Evolutionary conservation across 179 eudicot species (phyloP).

Genomic region (Gypsophila paniculata): DNA sequence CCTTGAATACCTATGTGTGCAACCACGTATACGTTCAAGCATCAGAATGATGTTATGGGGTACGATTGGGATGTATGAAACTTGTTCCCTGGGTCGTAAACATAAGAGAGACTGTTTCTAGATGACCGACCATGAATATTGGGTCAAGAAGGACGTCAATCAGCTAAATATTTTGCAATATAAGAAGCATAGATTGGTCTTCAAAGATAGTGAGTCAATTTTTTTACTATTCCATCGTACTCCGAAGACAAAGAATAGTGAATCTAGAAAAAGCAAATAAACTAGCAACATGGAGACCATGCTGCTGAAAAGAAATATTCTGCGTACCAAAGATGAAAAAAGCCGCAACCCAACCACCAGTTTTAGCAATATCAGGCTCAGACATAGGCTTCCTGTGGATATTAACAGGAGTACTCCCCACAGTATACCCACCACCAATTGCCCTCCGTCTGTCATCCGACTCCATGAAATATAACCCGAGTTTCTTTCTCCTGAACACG

Average conservation of each 20-base stretch:
- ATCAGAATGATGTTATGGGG: too few relatives aligned
- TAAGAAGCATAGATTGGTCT: neutral
- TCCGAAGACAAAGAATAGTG: neutral
- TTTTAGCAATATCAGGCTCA: conserved; percentile 48
- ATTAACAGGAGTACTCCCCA: conserved; percentile 67
- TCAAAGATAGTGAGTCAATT: neutral
- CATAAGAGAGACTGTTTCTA: too few relatives aligned
- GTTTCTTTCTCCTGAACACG: conserved; percentile 41
- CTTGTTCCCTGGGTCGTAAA: too few relatives aligned
- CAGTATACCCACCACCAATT: conserved; percentile 58
- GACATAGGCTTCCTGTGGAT: conserved; percentile 63
- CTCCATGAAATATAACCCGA: conserved; percentile 57
- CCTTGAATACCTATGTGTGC: neutral
- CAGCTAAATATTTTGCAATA: neutral
- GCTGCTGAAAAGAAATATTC: too few relatives aligned
- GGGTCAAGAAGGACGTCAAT: too few relatives aligned
- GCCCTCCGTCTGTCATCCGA: conserved; percentile 64
- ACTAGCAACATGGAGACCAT: too few relatives aligned
- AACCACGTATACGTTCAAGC: neutral
- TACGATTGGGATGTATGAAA: too few relatives aligned
- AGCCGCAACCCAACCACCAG: conserved; percentile 87
- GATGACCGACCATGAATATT: too few relatives aligned
- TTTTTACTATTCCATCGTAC: neutral
- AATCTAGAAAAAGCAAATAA: too few relatives aligned
- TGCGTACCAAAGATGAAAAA: conserved; percentile 69